Conservation (phyloP, 139 green algal genomes). For the Picochlorum sp. region DNA sequence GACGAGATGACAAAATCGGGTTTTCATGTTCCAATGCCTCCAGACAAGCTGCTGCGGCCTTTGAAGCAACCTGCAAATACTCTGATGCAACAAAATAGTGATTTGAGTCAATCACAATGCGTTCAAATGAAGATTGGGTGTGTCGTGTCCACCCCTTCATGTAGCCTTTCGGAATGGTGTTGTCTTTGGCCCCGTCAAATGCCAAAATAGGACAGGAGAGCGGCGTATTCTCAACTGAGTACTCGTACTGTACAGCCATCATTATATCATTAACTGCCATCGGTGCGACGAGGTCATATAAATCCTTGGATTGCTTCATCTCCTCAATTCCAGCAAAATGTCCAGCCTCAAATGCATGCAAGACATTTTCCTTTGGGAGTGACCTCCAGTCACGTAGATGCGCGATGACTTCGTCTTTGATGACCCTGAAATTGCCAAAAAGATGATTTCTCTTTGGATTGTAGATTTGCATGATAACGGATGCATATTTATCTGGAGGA, state of each 20-base stretch:
- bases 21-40: conserved; percentile 7
- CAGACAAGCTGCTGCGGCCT: conserved; percentile 12
- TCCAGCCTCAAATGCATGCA: conserved; percentile 34
- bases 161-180: conserved; percentile 26
- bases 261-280: conserved; percentile 41
- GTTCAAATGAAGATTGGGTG: conserved; percentile 12
- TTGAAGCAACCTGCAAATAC: conserved; percentile 16
- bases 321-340: conserved; percentile 41
- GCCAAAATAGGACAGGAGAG: conserved; percentile 18
- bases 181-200: conserved; percentile 28
- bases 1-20: conserved; percentile 14
- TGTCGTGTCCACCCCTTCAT: conserved; percentile 26
- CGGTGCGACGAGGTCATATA: conserved; percentile 37
- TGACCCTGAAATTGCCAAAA: too few species aligned
- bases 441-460: not conserved
- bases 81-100: conserved; percentile 43
- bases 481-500: conserved; percentile 35
- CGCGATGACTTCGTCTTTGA: conserved; percentile 20
- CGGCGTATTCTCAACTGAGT: not conserved
- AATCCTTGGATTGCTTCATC: conserved; percentile 32
- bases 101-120: conserved; percentile 21
- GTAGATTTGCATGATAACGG: conserved; percentile 32
- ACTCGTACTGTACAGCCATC: conserved; percentile 38
- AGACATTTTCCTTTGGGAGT: conserved; percentile 16
- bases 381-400: conserved; percentile 21